These are phyloP conservation scores for Pythium folliculosum DNA, from an alignment of 352 stramenopile genomes.

Conservation along the genomic window DNA sequence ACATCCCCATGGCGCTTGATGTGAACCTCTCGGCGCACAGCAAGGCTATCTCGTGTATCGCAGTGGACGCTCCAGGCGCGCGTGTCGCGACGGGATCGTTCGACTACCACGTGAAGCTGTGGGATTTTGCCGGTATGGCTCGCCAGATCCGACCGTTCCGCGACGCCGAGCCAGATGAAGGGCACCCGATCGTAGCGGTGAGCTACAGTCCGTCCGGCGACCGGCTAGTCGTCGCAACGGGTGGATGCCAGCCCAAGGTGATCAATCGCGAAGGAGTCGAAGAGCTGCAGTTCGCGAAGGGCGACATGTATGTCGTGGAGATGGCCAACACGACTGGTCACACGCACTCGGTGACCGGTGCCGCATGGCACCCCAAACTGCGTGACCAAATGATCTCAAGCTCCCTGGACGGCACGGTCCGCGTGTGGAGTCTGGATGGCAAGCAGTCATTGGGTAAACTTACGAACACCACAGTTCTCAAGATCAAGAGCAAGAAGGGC, in stretches of 20 bases:
- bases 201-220: slow-evolving; percentile 84
- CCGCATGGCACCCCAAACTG: slow-evolving; percentile 64
- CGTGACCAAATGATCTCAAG: slow-evolving; percentile 82
- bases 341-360: slow-evolving; percentile 72
- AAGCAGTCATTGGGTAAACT: slow-evolving; percentile 77
- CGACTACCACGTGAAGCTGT: slow-evolving; percentile 86
- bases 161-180: slow-evolving; percentile 79
- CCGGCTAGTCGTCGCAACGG: slow-evolving; percentile 65
- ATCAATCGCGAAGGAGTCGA: slow-evolving; percentile 77
- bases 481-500: slow-evolving; percentile 78
- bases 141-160: slow-evolving; percentile 79
- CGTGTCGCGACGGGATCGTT: slow-evolving; percentile 79
- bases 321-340: slow-evolving; percentile 86
- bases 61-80: slow-evolving; percentile 63
- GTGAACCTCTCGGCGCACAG: slow-evolving; percentile 56
- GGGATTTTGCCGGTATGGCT: slow-evolving; percentile 88
- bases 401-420: slow-evolving; percentile 78
- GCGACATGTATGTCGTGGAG: slow-evolving; percentile 88
- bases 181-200: slow-evolving; percentile 71
- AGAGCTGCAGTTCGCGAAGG: slow-evolving; percentile 78
- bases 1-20: slow-evolving; percentile 71
- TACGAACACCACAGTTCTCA: slow-evolving; percentile 82
- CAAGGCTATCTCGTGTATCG: slow-evolving; percentile 71
- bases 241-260: slow-evolving; percentile 76
- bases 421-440: slow-evolving; percentile 69